Evolutionary conservation across 495 filamentous ascomycete genomes (phyloP).

Genomic region (Pseudevernia furfuracea): DNA sequence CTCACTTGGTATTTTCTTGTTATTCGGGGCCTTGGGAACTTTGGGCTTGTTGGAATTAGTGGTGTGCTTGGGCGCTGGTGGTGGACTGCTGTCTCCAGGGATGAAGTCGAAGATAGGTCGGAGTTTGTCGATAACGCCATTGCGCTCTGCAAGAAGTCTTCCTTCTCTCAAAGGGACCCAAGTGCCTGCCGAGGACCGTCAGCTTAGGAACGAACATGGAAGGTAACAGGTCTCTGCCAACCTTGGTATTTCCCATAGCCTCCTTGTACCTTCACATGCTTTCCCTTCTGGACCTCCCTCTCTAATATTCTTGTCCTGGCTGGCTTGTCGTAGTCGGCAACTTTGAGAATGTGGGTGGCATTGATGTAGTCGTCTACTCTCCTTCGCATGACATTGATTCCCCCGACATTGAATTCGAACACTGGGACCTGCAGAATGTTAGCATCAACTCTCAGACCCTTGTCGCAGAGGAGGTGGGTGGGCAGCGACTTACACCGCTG

Average conservation of each 20-base stretch:
- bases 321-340: constrained; percentile 77
- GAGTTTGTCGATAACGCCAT: constrained; percentile 74
- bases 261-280: constrained; percentile 95
- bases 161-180: constrained; percentile 90
- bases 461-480: constrained; percentile 4
- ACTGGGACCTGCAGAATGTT: constrained; percentile 62
- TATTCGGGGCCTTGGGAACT: constrained; percentile 42
- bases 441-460: constrained; percentile 6
- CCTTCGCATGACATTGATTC: constrained; percentile 82
- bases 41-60: constrained; percentile 63
- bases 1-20: constrained; percentile 39
- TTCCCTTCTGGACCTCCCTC: constrained; percentile 90
- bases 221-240: constrained; percentile 26
- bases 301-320: constrained; percentile 90
- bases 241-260: constrained; percentile 99
- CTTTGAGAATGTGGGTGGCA: constrained; percentile 92
- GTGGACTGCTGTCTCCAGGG: constrained; percentile 77
- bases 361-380: constrained; percentile 87
- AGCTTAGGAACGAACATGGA: not conserved
- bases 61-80: constrained; percentile 86
- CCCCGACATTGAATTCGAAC: constrained; percentile 74
- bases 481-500: constrained; percentile 63
- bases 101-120: constrained; percentile 82
- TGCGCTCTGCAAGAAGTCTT: constrained; percentile 70
- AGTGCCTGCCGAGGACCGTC: constrained; percentile 53